These are phyloP conservation scores for Entomortierella lignicola DNA, from an alignment of 192 early-diverging fungal species.

Conservation along the genomic window DNA sequence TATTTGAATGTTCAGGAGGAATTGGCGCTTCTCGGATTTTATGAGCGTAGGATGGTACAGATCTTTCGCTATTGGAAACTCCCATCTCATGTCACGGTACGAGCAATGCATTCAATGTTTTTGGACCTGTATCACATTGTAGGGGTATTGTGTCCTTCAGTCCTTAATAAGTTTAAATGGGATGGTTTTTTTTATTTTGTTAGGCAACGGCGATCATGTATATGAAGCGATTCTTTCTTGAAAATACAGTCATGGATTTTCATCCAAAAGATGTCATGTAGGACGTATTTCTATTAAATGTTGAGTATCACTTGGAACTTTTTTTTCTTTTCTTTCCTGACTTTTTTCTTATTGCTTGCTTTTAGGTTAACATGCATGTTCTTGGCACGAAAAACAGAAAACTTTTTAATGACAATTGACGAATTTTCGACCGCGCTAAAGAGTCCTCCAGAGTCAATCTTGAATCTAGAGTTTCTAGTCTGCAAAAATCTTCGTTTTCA, in stretches of 20 bases:
- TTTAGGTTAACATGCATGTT: slow-evolving; percentile 77
- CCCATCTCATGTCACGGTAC: slow-evolving; percentile 58
- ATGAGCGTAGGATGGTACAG: slow-evolving; percentile 60
- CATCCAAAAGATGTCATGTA: slow-evolving; percentile 82
- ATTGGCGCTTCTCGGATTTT: slow-evolving; percentile 63
- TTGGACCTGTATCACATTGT: too few relatives aligned
- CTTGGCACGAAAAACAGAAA: slow-evolving; percentile 81
- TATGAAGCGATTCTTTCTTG: slow-evolving; percentile 85
- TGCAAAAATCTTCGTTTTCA: slow-evolving; percentile 79
- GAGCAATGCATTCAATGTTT: too few relatives aligned
- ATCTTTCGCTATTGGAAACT: slow-evolving; percentile 59
- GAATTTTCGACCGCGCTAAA: slow-evolving; percentile 70
- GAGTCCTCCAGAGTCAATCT: slow-evolving; percentile 59
- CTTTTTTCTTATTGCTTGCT: not conserved
- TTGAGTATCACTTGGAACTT: too few relatives aligned
- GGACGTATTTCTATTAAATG: too few relatives aligned
- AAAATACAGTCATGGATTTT: slow-evolving; percentile 85
- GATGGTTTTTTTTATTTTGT: slow-evolving; percentile 8
- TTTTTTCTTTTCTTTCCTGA: not conserved
- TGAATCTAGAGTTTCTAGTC: slow-evolving; percentile 60
- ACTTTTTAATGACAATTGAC: slow-evolving; percentile 76
- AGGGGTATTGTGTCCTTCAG: too few relatives aligned
- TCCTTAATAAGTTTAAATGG: too few relatives aligned
- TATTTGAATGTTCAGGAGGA: slow-evolving; percentile 66
- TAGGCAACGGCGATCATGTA: slow-evolving; percentile 84